These are phyloP conservation scores for Citrullus colocynthis DNA, from an alignment of 306 rosid genomes.

Conservation along the genomic window DNA sequence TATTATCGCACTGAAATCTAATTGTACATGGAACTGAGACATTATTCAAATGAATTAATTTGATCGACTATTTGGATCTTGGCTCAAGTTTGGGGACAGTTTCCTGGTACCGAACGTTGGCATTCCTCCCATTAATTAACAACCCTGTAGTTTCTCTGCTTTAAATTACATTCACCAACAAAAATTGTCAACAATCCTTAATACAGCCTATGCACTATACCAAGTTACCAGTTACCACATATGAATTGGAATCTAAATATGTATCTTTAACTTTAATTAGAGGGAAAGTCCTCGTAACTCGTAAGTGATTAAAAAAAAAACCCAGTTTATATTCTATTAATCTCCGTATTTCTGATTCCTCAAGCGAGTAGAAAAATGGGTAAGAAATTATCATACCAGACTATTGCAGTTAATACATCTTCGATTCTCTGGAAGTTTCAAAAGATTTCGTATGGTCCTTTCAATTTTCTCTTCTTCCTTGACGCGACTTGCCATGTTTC, in stretches of 20 bases:
- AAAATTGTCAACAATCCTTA: neutral
- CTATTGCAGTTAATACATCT: conserved; percentile 84
- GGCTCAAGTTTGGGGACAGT: neutral
- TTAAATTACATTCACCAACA: neutral
- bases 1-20: neutral
- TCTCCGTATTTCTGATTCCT: neutral
- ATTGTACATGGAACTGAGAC: neutral
- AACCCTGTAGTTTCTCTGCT: neutral
- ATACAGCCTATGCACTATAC: neutral
- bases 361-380: neutral
- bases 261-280: neutral
- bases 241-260: neutral
- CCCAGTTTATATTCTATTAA: neutral
- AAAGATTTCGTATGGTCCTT: conserved; percentile 45
- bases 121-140: neutral
- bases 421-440: conserved; percentile 61
- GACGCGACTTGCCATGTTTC: conserved; percentile 39
- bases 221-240: neutral
- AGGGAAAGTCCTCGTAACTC: neutral
- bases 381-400: conserved; percentile 38
- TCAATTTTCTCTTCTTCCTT: conserved; percentile 68
- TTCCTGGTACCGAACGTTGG: neutral
- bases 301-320: neutral
- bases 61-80: neutral
- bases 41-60: neutral